Base-by-base conservation (phyloP, 129 eudicot species). In the Lactuca sativa region DNA sequence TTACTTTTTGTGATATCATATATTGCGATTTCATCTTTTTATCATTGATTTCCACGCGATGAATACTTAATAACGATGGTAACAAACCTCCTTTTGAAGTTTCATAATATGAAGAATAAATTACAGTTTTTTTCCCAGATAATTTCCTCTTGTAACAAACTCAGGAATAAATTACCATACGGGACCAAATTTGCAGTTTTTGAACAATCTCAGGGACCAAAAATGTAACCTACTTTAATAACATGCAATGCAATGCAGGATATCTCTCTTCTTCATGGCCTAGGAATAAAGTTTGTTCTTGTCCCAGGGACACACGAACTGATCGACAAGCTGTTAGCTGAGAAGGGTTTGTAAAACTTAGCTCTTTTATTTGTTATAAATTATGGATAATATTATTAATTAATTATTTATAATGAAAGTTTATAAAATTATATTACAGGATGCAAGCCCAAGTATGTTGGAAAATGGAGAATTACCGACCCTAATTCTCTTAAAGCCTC, bases 281-380 rank as follows among this genome's bases (percentile, higher is more conserved):
- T 88, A 37, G 92, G 96, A 30, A 78, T 88, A 63, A 83, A 82
- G 66, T 88, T 88, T 74, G 89, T 88, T 71, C 78, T 85, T 66
- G 89, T 85, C 31, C 96, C 92, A 3, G 96, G 85, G 37, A 85
- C 91, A 43, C 89, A 88, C 67, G 77, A 83, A 4, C 96, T 78
- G 36, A 88, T 88, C 49, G 96, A 88, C 84, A 73, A 74, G 71
- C 82, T 88, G 7, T 49, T 88, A 83, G 82, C 77, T n/a, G 91
- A 83, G 71, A 85, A 86, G 70, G 96, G 91, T 88, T 59, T 47
- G 79, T 38, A 25, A 43, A 41, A 32, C 14, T 21, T 32, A 9
- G 55, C 4, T 34, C 18, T 3, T 57, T n/a, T 14, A n/a, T 7
- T 54, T 60, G 9, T 59, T 13, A 5, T 31, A 16, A 31, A 30